Evolutionary conservation across 805 yeast genomes (phyloP).

Genomic region (Scheffersomyces spartinae): DNA sequence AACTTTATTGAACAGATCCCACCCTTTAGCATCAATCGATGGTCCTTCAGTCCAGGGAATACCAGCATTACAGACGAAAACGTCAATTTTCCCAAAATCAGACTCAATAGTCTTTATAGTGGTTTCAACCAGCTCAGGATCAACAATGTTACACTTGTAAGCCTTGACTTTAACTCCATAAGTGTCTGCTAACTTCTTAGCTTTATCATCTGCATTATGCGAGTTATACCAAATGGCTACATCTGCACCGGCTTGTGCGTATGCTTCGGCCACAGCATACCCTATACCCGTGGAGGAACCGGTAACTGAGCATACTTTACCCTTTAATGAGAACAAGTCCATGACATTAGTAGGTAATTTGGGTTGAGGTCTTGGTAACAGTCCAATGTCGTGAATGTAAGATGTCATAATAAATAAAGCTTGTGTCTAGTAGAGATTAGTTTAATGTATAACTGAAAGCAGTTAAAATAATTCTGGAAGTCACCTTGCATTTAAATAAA

Average conservation of each 20-base stretch:
- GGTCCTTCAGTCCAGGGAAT: slow-evolving; percentile 69
- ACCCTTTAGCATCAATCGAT: slow-evolving; percentile 29
- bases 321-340: slow-evolving; percentile 67
- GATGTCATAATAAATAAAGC: too few relatives aligned
- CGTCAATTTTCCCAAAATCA: slow-evolving; percentile 74
- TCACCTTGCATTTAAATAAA: too few relatives aligned
- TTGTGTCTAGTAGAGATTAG: too few relatives aligned
- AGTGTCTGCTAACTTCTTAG: slow-evolving; percentile 39
- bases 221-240: slow-evolving; percentile 61
- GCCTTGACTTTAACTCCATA: slow-evolving; percentile 57
- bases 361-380: slow-evolving; percentile 46
- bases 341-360: slow-evolving; percentile 38
- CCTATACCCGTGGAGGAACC: slow-evolving; percentile 85
- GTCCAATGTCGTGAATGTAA: slow-evolving; percentile 10
- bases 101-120: slow-evolving; percentile 38
- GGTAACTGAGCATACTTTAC: slow-evolving; percentile 75
- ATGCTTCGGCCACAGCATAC: slow-evolving; percentile 69
- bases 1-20: slow-evolving; percentile 22
- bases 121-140: slow-evolving; percentile 35
- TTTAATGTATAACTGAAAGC: too few relatives aligned
- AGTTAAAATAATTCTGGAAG: too few relatives aligned
- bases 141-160: slow-evolving; percentile 47
- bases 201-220: slow-evolving; percentile 53
- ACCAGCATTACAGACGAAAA: slow-evolving; percentile 87
- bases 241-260: slow-evolving; percentile 80